Conservation (phyloP, 164 flowering plant species). For the Annona cherimola region DNA sequence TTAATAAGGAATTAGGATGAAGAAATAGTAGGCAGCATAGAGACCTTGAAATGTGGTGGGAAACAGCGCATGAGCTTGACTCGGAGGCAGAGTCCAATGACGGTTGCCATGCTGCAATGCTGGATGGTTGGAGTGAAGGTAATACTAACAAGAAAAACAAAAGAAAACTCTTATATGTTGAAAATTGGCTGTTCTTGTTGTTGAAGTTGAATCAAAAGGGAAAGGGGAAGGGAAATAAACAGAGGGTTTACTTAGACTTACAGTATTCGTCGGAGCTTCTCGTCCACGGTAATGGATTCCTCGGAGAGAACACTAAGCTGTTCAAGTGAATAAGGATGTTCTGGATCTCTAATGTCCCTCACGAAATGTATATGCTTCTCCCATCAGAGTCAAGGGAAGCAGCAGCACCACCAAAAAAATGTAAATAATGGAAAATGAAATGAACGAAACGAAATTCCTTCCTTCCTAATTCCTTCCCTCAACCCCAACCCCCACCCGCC, state of each 20-base stretch:
- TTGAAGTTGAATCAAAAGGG: not conserved
- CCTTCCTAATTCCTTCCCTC: not conserved
- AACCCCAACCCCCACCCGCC: not conserved
- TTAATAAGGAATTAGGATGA: too few species aligned
- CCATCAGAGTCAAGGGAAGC: conserved; percentile 32
- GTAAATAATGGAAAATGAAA: not conserved
- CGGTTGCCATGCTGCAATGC: conserved; percentile 81
- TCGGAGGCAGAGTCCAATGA: conserved; percentile 70
- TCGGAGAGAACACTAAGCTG: conserved; percentile 70
- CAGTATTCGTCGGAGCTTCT: conserved; percentile 70
- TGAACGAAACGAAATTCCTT: not conserved
- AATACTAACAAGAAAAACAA: conserved; percentile 34
- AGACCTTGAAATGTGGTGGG: conserved; percentile 74
- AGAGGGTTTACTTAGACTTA: conserved; percentile 19
- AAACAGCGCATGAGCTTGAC: conserved; percentile 58
- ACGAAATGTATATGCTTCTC: conserved; percentile 37
- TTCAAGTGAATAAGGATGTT: conserved; percentile 73
- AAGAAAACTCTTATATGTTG: not conserved
- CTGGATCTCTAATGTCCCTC: conserved; percentile 85
- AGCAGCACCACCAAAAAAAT: not conserved
- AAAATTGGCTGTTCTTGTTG: too few species aligned
- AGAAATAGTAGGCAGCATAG: too few species aligned
- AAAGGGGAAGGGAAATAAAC: not conserved
- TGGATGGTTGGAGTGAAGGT: conserved; percentile 76
- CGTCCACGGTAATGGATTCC: conserved; percentile 70